Evolutionary conservation across 1,139 yeast genomes (phyloP).

Genomic region (Pichia sp.): DNA sequence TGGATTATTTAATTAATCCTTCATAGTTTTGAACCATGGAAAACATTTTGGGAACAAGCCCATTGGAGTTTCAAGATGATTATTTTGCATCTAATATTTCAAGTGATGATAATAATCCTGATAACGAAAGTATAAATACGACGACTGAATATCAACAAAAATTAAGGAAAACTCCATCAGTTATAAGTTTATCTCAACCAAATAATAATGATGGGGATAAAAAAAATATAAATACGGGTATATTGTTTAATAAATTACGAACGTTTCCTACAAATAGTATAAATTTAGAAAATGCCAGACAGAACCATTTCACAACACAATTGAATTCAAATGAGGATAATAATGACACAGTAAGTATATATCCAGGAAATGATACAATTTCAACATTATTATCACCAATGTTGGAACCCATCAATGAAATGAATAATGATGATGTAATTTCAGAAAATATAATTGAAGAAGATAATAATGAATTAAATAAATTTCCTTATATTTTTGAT

Average conservation of each 20-base stretch:
- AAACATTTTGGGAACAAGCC: constrained; percentile 2
- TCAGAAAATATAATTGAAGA: neutral
- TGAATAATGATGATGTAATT: neutral
- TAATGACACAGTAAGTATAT: neutral
- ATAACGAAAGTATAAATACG: neutral
- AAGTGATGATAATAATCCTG: constrained; percentile 5
- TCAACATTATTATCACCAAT: constrained; percentile 12
- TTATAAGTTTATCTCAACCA: constrained; percentile 1
- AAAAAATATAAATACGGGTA: constrained; percentile 3
- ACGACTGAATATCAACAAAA: neutral
- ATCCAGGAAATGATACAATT: constrained; percentile 6
- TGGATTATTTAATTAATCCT: too few species aligned
- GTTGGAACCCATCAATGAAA: neutral
- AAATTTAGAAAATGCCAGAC: constrained; percentile 8
- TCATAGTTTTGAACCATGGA: neutral
- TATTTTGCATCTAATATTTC: constrained; percentile 8
- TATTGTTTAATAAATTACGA: constrained; percentile 10
- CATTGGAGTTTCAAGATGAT: constrained; percentile 10
- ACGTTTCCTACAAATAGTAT: constrained; percentile 10
- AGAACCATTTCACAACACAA: neutral
- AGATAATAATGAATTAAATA: constrained; percentile 2
- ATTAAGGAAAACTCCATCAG: constrained; percentile 6
- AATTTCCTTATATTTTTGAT: constrained; percentile 18
- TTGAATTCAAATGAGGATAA: neutral
- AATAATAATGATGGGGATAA: neutral